Base-by-base conservation (phyloP, 371 early-diverging fungal species). In the Zychaea mexicana region DNA sequence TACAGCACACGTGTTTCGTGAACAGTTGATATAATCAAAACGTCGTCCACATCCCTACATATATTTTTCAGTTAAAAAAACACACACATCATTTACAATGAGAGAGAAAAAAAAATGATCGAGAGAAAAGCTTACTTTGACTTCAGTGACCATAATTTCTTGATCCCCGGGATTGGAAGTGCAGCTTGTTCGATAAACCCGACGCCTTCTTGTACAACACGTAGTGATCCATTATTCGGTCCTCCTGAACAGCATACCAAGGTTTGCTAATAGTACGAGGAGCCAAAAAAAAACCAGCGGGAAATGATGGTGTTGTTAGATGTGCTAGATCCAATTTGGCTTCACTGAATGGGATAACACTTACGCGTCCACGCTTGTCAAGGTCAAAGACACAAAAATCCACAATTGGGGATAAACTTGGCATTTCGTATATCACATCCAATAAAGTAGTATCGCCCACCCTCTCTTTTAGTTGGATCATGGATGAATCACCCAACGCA, bases 171-270 rank as follows among this genome's bases (percentile, higher is more conserved):
- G 26, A 93, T 78, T 17, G 84, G 81, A 32, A 92, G 33, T 0
- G 69, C 65, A 2, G 83, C 86, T 21, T 86, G 70, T 33, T 85
- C 85, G n/a, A 82, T 75, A 45, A 97, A 88, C 12, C 95, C 96
- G 36, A 96, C 84, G 9, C 98, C 97, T 72, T 92, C 94, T 47
- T 93, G 85, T 28, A 98, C 86, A 6, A 95, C 78, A 27, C 95
- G 83, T 52, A 98, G 72, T 1, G 88, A 82, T 7, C 95, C 94
- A 65, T 89, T 86, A 58, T 87, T 85, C 56, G 82, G 83, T 3
- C 75, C 82, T 1, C 97, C 96, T 6, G 93, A 90, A 67, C 96
- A 96, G n/a, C 96, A 89, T 1, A 97, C 90, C 49, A 96, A 80
- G 47, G 92, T 90, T 33, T 89, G 86, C 84, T 89, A 75, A n/a